Evolutionary conservation across 345 rosid species (phyloP).

Genomic region (Reutealis trisperma): DNA sequence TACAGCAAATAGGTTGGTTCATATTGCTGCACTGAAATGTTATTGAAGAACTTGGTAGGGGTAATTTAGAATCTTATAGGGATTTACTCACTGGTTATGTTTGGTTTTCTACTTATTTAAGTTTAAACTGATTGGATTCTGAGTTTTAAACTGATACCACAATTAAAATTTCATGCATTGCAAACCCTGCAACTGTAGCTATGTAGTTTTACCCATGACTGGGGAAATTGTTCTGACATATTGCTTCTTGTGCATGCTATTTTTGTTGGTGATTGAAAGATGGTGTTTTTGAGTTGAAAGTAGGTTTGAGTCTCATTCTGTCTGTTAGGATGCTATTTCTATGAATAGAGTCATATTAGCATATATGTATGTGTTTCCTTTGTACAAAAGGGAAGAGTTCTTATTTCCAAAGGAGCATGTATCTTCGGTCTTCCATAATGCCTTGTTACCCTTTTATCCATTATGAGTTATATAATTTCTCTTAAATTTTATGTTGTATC

Average conservation of each 20-base stretch:
- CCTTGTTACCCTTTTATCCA: not conserved
- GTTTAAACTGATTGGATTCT: not conserved
- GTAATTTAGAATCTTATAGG: not conserved
- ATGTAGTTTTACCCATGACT: not conserved
- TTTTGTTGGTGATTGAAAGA: not conserved
- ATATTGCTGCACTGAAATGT: not conserved
- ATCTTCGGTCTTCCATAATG: slow-evolving; percentile 1
- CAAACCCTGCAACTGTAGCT: not conserved
- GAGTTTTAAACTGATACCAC: not conserved
- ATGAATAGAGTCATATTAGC: not conserved
- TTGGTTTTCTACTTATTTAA: not conserved
- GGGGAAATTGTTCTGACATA: not conserved
- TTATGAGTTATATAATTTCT: not conserved
- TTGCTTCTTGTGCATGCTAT: not conserved
- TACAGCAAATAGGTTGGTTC: slow-evolving; percentile 84
- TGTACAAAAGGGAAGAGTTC: not conserved
- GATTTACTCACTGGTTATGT: not conserved
- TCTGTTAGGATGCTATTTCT: not conserved
- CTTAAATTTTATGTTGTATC: not conserved
- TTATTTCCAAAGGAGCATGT: not conserved
- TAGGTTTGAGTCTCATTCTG: not conserved
- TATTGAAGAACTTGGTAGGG: not conserved
- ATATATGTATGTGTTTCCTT: not conserved
- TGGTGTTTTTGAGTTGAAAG: not conserved
- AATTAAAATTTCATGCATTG: not conserved